These are phyloP conservation scores for Yamadazyma jaroonii DNA, from an alignment of 1,139 yeast species.

Conservation along the genomic window DNA sequence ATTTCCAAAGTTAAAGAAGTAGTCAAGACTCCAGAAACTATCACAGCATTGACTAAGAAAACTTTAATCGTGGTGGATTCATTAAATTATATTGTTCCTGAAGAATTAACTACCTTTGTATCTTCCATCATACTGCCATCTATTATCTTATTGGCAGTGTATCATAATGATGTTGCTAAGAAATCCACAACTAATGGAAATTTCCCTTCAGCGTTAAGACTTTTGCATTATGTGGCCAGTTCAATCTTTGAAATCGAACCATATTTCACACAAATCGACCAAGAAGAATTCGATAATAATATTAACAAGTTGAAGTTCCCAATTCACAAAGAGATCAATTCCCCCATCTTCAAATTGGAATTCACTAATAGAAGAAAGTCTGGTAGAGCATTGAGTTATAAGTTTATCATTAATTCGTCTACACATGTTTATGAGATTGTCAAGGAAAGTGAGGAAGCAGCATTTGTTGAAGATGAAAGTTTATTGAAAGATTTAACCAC, in stretches of 20 bases:
- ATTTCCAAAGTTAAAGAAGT: constrained; percentile 19
- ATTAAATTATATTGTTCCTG: constrained; percentile 54
- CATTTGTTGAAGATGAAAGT: constrained; percentile 35
- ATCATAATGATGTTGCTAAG: constrained; percentile 45
- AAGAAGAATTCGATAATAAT: constrained; percentile 47
- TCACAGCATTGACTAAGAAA: constrained; percentile 16
- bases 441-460: constrained; percentile 23
- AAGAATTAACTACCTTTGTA: constrained; percentile 51
- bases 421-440: constrained; percentile 50
- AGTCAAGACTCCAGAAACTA: constrained; percentile 6
- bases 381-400: constrained; percentile 68
- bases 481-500: constrained; percentile 76
- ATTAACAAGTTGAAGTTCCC: constrained; percentile 49
- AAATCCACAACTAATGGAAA: constrained; percentile 18
- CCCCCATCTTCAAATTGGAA: constrained; percentile 40
- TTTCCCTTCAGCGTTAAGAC: constrained; percentile 50
- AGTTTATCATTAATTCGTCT: constrained; percentile 49
- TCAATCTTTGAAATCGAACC: constrained; percentile 63
- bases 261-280: constrained; percentile 20
- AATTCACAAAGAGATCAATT: constrained; percentile 42
- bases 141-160: constrained; percentile 56
- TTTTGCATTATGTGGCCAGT: constrained; percentile 69
- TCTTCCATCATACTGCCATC: constrained; percentile 53
- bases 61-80: constrained; percentile 61
- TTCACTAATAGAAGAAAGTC: constrained; percentile 76